These are phyloP conservation scores for Rhinocladiella mackenziei DNA, from an alignment of 2,329 filamentous ascomycete genomes.

Conservation along the genomic window DNA sequence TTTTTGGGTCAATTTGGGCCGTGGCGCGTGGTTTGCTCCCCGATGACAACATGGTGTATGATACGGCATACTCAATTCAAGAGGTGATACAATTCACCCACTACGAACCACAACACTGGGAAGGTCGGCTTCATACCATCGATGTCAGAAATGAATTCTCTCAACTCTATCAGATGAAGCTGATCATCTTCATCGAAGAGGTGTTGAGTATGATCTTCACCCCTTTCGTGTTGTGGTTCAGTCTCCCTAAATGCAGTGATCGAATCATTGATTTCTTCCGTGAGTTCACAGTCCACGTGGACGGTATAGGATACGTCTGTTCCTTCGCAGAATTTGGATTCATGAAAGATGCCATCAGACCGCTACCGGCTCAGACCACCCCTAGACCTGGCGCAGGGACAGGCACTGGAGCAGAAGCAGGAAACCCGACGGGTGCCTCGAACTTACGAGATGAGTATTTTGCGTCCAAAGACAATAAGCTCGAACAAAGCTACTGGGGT, in stretches of 20 bases:
- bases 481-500: constrained; percentile 94
- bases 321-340: constrained; percentile 98
- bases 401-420: constrained; percentile 3
- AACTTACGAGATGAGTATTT: constrained; percentile 81
- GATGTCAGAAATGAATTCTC: constrained; percentile 91
- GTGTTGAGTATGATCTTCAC: constrained; percentile 88
- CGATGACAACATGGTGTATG: constrained; percentile 83
- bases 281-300: constrained; percentile 94
- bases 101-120: constrained; percentile 86
- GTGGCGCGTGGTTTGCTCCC: constrained; percentile 77
- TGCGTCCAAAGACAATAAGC: constrained; percentile 91
- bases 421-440: constrained; percentile 41
- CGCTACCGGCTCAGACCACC: constrained; percentile 36
- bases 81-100: constrained; percentile 92
- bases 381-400: background rate
- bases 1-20: constrained; percentile 80
- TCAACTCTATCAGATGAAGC: constrained; percentile 83
- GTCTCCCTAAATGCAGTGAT: constrained; percentile 81
- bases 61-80: constrained; percentile 81
- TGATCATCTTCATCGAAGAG: constrained; percentile 88
- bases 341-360: constrained; percentile 64
- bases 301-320: constrained; percentile 92
- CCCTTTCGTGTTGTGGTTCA: constrained; percentile 81
- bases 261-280: constrained; percentile 96
- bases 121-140: constrained; percentile 82